Evolutionary conservation across 2,329 filamentous ascomycete species (phyloP), one percentile per base, ranked within the genome.

Genomic region (Fusarium pseudograminearum): DNA sequence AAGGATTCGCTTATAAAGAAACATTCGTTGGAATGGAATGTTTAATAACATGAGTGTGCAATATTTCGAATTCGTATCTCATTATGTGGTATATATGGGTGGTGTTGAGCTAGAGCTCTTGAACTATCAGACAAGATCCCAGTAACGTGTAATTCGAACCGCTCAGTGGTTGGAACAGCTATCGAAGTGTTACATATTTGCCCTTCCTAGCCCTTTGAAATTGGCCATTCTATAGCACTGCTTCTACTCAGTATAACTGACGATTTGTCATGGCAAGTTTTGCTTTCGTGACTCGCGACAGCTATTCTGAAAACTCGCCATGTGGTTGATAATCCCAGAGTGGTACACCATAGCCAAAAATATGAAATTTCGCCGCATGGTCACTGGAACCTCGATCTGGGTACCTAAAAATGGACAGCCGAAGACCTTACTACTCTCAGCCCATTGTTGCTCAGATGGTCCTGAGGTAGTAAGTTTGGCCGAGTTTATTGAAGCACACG

Each of bases 81-180:
- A 46, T 65, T 22, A 59, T 50, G 46, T 40, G 56, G 26, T 60
- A 48, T 61, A 60, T 26, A 46, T 16, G 30, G 38, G 36, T n/a
- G 41, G 16, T 36, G 20, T 31, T 20, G 18, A 38, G 30, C 20
- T 20, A 18, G 15, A 18, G 16, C 34, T 28, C 41, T 57, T n/a
- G 26, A 38, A 26, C 40, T 40, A 14, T 30, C 7, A 28, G 36
- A 41, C 24, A 22, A 12, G 12, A 41, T 45, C 20, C 28, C 28
- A 20, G 44, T 18, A 50, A 26, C 36, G 31, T 31, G 30, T 15
- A 26, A 22, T 38, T n/a, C 38, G 22, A 34, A 42, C 26, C 33
- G 8, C 34, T 16, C n/a, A n/a, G 18, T 24, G 24, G 31, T 38
- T n/a, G 40, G 18, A 45, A 34, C 12, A 18, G 20, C 26, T 46